Evolutionary conservation across 805 yeast species (phyloP), one percentile per base, ranked within the genome.

Genomic region (Saccharomycopsis sp.): DNA sequence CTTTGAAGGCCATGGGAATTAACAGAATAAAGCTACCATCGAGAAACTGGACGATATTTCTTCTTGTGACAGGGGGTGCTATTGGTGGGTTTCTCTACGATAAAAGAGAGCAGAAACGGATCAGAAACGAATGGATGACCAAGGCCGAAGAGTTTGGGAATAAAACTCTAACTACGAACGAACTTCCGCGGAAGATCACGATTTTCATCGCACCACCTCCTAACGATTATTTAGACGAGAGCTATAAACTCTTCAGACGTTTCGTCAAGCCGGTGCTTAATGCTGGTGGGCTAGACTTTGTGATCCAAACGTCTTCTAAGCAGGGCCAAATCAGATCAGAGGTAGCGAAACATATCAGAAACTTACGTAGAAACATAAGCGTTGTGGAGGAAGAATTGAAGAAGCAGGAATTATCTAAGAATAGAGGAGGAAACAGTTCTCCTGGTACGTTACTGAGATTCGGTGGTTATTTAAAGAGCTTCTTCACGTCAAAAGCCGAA

Each of bases 151-250:
- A 70, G 15, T 69, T 80, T 52, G 82, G 93, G 14, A 68, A 79
- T 24, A 75, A 69, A 25, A 79, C 80, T 17, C 65, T 84, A 50
- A 68, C 69, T 1, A 70, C 83, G 1, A 73, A 80, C 58, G 76
- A 78, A 56, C 66, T 79, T 20, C 89, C 97, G 1, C 78, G 99
- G 60, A 88, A 85, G 64, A 74, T 94, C 53, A 83, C 88, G 1
- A 84, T 94, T 1, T 92, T 85, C 69, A 80, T 92, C 58, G 96
- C 97, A 0, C 99, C 99, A n/a, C 97, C 98, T 7, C 97, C 97
- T 5, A 83, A 84, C 64, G 92, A 97, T 57, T 98, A 98, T 19
- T 84, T 84, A 61, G 97, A 97, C 1, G 77, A 77, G 54, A 97
- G 97, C 1, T 67, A 73, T 5, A 68, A 73, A 17, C 68, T 83